Percentiles rank a stretch among this genome's conserved stretches.
Conservation (phyloP, 2,329 filamentous ascomycete genomes). For the Ophiostoma triangulosporum region DNA sequence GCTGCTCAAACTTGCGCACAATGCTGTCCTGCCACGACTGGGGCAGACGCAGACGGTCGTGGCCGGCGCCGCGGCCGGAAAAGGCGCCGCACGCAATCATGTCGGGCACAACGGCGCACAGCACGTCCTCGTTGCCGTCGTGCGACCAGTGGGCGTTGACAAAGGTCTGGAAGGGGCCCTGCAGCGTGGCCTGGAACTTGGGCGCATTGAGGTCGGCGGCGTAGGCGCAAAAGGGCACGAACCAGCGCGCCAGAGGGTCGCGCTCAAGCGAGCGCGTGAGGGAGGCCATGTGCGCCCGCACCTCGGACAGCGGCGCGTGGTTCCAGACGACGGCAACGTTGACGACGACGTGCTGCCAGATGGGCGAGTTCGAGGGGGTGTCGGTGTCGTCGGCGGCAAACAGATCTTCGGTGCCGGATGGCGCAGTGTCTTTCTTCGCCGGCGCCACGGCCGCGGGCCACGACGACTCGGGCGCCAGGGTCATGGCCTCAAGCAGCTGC, state of each 20-base stretch:
- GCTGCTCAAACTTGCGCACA: constrained; percentile 50
- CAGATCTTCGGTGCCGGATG: not conserved
- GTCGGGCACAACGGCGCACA: constrained; percentile 55
- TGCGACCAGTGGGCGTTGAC: constrained; percentile 61
- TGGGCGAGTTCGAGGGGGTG: constrained; percentile 22
- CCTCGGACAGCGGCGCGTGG: constrained; percentile 62
- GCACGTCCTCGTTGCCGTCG: constrained; percentile 47
- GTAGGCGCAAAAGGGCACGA: constrained; percentile 74
- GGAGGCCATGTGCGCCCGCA: constrained; percentile 55
- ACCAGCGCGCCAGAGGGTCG: constrained; percentile 54
- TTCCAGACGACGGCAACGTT: constrained; percentile 56
- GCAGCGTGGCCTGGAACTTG: constrained; percentile 65
- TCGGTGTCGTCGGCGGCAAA: not conserved
- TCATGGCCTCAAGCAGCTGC: constrained; percentile 35
- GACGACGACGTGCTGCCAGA: constrained; percentile 47
- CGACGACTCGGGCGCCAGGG: constrained; percentile 6
- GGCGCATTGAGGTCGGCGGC: constrained; percentile 60
- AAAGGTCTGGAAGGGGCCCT: constrained; percentile 76
- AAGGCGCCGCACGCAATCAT: constrained; percentile 46
- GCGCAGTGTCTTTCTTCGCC: not conserved
- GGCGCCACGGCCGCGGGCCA: not conserved
- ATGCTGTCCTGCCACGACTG: constrained; percentile 64
- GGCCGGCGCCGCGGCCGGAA: constrained; percentile 27
- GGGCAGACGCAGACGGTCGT: constrained; percentile 39
- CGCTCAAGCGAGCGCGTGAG: constrained; percentile 52